These are phyloP conservation scores for Camelina hispida DNA, from an alignment of 345 rosid genomes.

Conservation along the genomic window DNA sequence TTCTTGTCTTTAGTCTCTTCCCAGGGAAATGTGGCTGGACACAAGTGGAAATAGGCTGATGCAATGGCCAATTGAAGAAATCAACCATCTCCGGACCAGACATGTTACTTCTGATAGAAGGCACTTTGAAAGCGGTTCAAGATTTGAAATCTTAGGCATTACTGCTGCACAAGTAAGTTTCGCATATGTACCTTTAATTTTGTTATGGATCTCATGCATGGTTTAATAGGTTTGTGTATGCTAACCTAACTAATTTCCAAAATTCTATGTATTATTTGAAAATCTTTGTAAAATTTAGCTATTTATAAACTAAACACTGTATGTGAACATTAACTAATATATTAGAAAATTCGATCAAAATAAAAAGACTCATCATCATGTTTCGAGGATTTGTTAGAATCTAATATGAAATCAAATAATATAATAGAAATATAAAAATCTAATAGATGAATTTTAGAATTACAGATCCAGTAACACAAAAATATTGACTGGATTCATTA, in stretches of 20 bases:
- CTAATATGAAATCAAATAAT: too few species aligned
- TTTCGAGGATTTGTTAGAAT: too few species aligned
- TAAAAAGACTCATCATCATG: neutral
- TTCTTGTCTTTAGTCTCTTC: conserved; percentile 51
- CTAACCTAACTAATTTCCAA: neutral
- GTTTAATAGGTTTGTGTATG: neutral
- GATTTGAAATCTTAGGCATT: conserved; percentile 55
- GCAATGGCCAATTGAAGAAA: conserved; percentile 76
- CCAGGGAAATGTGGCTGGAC: conserved; percentile 65
- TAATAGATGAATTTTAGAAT: too few species aligned
- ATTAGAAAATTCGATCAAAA: neutral
- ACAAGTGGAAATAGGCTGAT: conserved; percentile 57
- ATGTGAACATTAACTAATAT: neutral
- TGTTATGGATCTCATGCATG: neutral
- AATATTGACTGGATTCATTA: too few species aligned
- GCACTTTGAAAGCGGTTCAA: conserved; percentile 6
- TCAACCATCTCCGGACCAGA: conserved; percentile 46
- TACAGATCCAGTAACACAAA: too few species aligned
- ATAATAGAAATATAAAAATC: too few species aligned
- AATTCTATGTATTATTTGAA: too few species aligned
- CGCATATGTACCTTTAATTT: neutral
- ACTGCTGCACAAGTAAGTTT: conserved; percentile 55
- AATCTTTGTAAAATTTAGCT: neutral
- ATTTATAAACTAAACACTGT: neutral
- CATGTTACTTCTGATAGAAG: conserved; percentile 18